phyloP scores from a whole-genome alignment of 176 grass and related monocot genomes.

The Rhynchospora pubera region DNA sequence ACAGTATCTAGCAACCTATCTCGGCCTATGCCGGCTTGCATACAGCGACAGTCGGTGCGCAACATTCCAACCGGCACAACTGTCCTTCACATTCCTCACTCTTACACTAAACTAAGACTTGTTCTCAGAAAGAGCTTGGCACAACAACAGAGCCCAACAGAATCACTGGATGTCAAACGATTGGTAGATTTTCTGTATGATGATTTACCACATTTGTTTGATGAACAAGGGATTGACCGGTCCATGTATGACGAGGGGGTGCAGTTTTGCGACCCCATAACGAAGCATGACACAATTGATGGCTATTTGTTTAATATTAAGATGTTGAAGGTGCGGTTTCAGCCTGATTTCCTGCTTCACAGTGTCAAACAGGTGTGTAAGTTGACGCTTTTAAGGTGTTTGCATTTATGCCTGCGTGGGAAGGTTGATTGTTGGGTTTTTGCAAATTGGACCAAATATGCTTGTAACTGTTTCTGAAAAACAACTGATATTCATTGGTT shows the following conservation, averaged over 20 bases:
- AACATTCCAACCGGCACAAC: background rate
- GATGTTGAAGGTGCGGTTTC: constrained; percentile 68
- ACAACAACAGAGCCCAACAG: constrained; percentile 9
- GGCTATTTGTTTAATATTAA: constrained; percentile 87
- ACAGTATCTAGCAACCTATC: background rate
- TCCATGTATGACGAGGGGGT: constrained; percentile 71
- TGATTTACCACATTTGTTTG: constrained; percentile 87
- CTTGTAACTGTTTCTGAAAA: background rate
- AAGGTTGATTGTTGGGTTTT: background rate
- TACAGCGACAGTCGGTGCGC: background rate
- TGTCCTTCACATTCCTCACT: background rate
- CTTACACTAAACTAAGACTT: background rate
- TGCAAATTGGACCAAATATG: background rate
- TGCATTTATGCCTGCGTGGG: background rate
- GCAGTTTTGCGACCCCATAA: constrained; percentile 83
- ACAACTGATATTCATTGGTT: background rate
- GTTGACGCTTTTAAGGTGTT: background rate
- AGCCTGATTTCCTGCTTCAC: constrained; percentile 67
- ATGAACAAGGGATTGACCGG: constrained; percentile 83
- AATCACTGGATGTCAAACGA: constrained; percentile 32
- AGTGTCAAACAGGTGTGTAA: constrained; percentile 56
- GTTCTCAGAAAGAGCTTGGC: constrained; percentile 21
- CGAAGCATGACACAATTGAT: constrained; percentile 73
- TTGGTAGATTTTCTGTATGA: constrained; percentile 47
- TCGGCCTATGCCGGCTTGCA: background rate